Percentiles rank a stretch among this genome's conserved stretches.
Conservation (phyloP, 108 stramenopile species). For the Nannochloropsis gaditana region DNA sequence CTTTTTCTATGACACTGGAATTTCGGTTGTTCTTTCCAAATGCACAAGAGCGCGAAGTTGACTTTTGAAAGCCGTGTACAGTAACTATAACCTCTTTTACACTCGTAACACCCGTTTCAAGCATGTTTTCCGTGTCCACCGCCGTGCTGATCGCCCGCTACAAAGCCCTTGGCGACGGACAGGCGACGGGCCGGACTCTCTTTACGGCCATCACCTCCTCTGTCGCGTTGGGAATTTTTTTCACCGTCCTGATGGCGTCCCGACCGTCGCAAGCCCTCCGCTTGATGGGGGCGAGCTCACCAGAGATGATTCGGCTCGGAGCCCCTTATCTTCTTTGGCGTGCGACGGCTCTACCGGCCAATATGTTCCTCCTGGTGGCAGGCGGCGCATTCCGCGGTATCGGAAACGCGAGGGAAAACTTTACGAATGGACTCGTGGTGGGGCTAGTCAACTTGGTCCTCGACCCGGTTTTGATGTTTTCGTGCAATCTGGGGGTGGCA, state of each 20-base stretch:
- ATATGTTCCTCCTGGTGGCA: slow-evolving; percentile 44
- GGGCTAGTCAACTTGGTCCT: slow-evolving; percentile 38
- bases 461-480: slow-evolving; percentile 44
- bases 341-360: slow-evolving; percentile 40
- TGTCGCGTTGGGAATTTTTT: not conserved
- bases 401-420: slow-evolving; percentile 17
- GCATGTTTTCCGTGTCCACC: not conserved
- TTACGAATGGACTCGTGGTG: slow-evolving; percentile 31
- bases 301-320: not conserved
- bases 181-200: not conserved
- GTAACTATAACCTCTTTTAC: no score
- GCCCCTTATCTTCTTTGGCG: slow-evolving; percentile 44
- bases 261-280: not conserved
- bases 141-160: slow-evolving; percentile 13
- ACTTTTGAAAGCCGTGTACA: no score
- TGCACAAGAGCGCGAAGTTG: no score
- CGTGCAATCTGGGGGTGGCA: slow-evolving; percentile 25
- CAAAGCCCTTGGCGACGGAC: not conserved
- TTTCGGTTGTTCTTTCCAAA: not conserved
- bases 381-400: slow-evolving; percentile 42
- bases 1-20: not conserved
- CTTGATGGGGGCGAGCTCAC: slow-evolving; percentile 17
- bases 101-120: not conserved
- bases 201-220: not conserved
- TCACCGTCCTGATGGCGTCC: not conserved